A percentile compares a stretch with the other conserved stretches of the same genome.
phyloP scores from a whole-genome alignment of 73 alveolate species.

The Tetrahymena thermophila region DNA sequence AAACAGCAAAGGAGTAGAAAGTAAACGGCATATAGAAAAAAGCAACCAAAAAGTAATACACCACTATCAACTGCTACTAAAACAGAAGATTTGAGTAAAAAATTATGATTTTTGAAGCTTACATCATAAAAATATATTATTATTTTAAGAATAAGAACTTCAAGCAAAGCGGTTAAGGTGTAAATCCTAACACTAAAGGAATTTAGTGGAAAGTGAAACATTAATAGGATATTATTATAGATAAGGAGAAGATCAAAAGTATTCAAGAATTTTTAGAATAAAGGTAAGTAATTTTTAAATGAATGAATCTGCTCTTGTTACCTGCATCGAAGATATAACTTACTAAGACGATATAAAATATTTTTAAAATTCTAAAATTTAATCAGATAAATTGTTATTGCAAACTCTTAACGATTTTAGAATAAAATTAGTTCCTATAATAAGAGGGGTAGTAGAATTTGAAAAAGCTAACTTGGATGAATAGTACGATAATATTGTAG shows the following conservation, averaged over 20 bases:
- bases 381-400: neutral
- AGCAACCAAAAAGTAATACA: neutral
- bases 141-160: neutral
- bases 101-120: neutral
- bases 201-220: neutral
- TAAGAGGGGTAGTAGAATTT: neutral
- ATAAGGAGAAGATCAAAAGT: neutral
- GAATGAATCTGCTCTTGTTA: neutral
- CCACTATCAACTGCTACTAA: neutral
- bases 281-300: neutral
- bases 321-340: neutral
- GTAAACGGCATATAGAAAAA: neutral
- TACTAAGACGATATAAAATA: neutral
- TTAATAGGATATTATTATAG: neutral
- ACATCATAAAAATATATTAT: neutral
- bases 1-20: neutral
- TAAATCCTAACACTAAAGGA: neutral
- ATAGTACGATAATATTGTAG: neutral
- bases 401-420: neutral
- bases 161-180: neutral
- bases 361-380: neutral
- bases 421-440: neutral
- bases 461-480: neutral
- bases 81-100: neutral
- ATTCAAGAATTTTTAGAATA: neutral